Conservation (phyloP, 148 eudicot species). For the Fallopia convolvulus region DNA sequence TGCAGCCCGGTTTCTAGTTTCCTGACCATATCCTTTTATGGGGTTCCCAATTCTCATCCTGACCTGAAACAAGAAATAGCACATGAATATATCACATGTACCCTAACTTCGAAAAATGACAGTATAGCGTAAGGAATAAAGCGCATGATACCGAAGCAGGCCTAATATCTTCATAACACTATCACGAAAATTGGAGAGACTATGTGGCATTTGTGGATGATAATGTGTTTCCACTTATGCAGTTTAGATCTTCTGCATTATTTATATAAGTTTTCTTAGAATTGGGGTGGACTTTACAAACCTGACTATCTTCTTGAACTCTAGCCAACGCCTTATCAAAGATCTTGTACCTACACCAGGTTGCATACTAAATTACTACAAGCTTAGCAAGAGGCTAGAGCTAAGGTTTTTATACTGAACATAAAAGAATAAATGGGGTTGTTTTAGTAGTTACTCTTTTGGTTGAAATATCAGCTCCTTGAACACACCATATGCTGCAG, state of each 20-base stretch:
- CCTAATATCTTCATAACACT: neutral
- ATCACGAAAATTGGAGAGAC: neutral
- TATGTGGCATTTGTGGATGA: neutral
- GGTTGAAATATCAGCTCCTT: conserved; percentile 88
- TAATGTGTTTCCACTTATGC: neutral
- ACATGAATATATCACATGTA: neutral
- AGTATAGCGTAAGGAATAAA: too few species aligned
- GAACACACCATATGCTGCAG: conserved; percentile 77
- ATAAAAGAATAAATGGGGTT: neutral
- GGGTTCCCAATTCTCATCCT: conserved; percentile 83
- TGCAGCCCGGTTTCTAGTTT: conserved; percentile 84
- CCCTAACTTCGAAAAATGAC: neutral
- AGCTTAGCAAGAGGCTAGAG: neutral
- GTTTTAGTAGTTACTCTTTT: conserved; percentile 54
- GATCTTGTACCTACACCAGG: conserved; percentile 63
- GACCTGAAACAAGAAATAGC: conserved; percentile 35
- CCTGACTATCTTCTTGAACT: conserved; percentile 84
- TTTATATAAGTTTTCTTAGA: neutral
- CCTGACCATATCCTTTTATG: conserved; percentile 85
- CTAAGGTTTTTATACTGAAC: neutral
- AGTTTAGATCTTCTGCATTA: neutral
- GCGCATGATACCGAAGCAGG: neutral
- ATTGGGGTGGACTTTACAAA: conserved; percentile 13
- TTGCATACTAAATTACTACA: neutral
- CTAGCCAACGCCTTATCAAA: conserved; percentile 75